These are phyloP conservation scores for Fusarium sp. DNA, from an alignment of 2,329 filamentous ascomycete species.

Conservation along the genomic window DNA sequence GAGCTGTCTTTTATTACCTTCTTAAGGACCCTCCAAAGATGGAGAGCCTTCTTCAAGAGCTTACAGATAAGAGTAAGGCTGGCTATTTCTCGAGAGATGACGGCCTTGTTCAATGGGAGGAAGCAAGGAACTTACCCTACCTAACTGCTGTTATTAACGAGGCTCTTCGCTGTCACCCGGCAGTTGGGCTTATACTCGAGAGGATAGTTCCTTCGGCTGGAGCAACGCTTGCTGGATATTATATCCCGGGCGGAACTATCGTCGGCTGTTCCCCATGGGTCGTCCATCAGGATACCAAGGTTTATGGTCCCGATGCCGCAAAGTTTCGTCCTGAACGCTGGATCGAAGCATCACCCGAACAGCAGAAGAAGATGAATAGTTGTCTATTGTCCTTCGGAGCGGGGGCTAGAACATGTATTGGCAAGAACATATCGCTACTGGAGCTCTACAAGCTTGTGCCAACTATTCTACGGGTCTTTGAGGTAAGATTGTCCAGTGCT, in stretches of 20 bases:
- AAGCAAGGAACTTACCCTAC: slow-evolving; percentile 76
- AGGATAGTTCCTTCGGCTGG: slow-evolving; percentile 74
- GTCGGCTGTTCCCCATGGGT: slow-evolving; percentile 81
- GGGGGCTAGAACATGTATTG: slow-evolving; percentile 74
- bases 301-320: slow-evolving; percentile 77
- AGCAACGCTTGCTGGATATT: slow-evolving; percentile 68
- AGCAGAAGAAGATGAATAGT: slow-evolving; percentile 21
- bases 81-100: slow-evolving; percentile 62
- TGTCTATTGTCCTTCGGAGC: slow-evolving; percentile 69
- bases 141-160: slow-evolving; percentile 84
- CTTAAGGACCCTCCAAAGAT: slow-evolving; percentile 68
- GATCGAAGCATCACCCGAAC: slow-evolving; percentile 61
- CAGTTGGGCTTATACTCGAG: slow-evolving; percentile 76
- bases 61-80: slow-evolving; percentile 65
- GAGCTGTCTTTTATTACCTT: slow-evolving; percentile 77
- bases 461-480: slow-evolving; percentile 18
- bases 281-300: slow-evolving; percentile 71
- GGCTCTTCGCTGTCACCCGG: slow-evolving; percentile 78
- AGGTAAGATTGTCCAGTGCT: too few species aligned
- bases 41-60: slow-evolving; percentile 65
- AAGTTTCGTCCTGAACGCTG: slow-evolving; percentile 75
- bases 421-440: slow-evolving; percentile 70
- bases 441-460: slow-evolving; percentile 72
- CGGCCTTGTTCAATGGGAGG: slow-evolving; percentile 73
- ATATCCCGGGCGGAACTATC: slow-evolving; percentile 74